Conservation (phyloP, 2,329 filamentous ascomycete genomes). For the Diaporthe sp. region DNA sequence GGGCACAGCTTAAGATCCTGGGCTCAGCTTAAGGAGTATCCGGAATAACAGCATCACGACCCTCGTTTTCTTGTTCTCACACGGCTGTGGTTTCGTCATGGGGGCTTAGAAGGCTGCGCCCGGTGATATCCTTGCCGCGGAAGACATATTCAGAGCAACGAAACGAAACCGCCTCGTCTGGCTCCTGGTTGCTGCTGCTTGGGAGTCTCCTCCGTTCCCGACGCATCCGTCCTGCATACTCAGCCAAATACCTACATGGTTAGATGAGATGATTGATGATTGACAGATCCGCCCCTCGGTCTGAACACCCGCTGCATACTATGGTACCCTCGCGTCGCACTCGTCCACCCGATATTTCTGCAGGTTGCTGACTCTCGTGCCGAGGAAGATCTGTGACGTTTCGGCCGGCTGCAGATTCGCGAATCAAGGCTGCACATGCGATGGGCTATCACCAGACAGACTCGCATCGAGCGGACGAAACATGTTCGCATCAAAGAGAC, state of each 20-base stretch:
- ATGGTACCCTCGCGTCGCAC: constrained; percentile 4
- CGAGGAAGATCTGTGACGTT: constrained; percentile 28
- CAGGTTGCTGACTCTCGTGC: constrained; percentile 23
- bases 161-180: constrained; percentile 14
- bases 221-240: constrained; percentile 12
- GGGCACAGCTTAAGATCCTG: background rate
- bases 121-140: constrained; percentile 1
- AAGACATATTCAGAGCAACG: constrained; percentile 1
- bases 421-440: constrained; percentile 4
- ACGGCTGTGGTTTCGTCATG: constrained; percentile 20
- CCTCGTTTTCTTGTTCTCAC: constrained; percentile 11
- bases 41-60: constrained; percentile 4
- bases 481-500: constrained; percentile 16
- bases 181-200: constrained; percentile 13
- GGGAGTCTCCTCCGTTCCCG: constrained; percentile 20
- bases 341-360: constrained; percentile 18
- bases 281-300: constrained; percentile 32
- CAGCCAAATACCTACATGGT: background rate
- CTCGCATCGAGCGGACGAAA: constrained; percentile 15
- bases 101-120: constrained; percentile 10
- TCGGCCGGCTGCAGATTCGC: constrained; percentile 28
- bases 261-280: constrained; percentile 36
- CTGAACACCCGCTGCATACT: constrained; percentile 22
- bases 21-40: background rate
- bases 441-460: constrained; percentile 8